phyloP scores from a whole-genome alignment of 352 stramenopile species.

The Phytopythium vexans region DNA sequence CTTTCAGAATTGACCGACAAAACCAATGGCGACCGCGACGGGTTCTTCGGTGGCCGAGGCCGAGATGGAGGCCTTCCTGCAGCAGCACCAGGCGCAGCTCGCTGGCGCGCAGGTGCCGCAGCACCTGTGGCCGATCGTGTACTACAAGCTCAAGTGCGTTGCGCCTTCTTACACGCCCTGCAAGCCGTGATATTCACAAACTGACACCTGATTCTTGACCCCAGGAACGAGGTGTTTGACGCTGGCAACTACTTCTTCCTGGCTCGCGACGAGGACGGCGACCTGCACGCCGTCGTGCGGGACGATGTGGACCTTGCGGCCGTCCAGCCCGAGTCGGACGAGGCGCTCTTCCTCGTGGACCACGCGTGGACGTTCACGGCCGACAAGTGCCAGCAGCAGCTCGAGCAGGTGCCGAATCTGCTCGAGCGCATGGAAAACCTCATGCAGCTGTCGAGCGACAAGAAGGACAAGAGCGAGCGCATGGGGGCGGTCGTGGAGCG shows the following conservation, averaged over 20 bases:
- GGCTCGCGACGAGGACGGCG: slow-evolving; percentile 39
- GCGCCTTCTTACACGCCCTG: not conserved
- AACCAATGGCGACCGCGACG: slow-evolving; percentile 1
- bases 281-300: slow-evolving; percentile 39
- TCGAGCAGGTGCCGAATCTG: slow-evolving; percentile 26
- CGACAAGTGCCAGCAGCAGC: slow-evolving; percentile 31
- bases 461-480: slow-evolving; percentile 25
- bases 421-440: slow-evolving; percentile 46
- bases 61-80: slow-evolving; percentile 42
- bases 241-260: slow-evolving; percentile 46
- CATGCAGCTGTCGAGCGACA: slow-evolving; percentile 25
- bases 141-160: slow-evolving; percentile 49
- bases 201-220: slow-evolving; percentile 4
- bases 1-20: not conserved
- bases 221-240: slow-evolving; percentile 45
- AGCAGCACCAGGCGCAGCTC: slow-evolving; percentile 42
- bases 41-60: slow-evolving; percentile 14
- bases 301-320: slow-evolving; percentile 36
- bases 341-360: slow-evolving; percentile 47
- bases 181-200: not conserved
- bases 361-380: slow-evolving; percentile 54
- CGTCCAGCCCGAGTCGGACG: slow-evolving; percentile 31
- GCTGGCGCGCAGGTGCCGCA: slow-evolving; percentile 31
- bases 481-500: slow-evolving; percentile 23
- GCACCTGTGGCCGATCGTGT: slow-evolving; percentile 37